Base-by-base conservation (phyloP, 768 basidiomycete species). In the Crassisporium funariophilum region DNA sequence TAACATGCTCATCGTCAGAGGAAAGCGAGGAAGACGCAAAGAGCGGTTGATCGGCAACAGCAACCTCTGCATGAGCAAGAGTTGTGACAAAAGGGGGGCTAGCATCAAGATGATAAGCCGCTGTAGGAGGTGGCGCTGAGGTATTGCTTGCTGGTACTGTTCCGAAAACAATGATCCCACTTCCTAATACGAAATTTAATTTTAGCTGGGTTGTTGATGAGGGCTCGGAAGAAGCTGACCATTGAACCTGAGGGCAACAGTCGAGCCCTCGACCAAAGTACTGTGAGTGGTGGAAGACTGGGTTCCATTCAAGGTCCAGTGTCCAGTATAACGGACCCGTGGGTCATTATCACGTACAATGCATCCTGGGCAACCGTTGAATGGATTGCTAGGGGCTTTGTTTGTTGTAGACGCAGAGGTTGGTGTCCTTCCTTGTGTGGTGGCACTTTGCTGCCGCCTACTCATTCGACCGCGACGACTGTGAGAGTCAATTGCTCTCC, bases 81-180 rank as follows among this genome's bases (percentile, higher is more conserved):
- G 67, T 65, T 5, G 72, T 71, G 5, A 55, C 46, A 21, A 70
- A 57, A 1, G 75, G 66, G 3, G 50, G 42, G 5, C 52, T 37
- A 15, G 61, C 52, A 49, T 78, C 75, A 25, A 78, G 49, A 3
- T 58, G 57, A 47, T 75, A 80, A 0, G 65, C 57, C 4, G 72
- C 73, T 4, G 67, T 66, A 0, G 75, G 75, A 8, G 75, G 72
- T 23, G 36, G 50, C 15, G 52, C 15, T 1, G 65, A 64, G 2
- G 35, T 41, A 47, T 71, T 74, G 54, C 73, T 75, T 13, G 56
- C 50, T 4, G 73, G 72, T 10, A 78, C 67, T 5, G 71, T 73
- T 0, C 78, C 78, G 41, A 74, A 70, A 5, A 78, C 70, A 2
- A 68, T 60, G 12, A 79, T 70, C 17, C 67, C 70, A n/a, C 67